These are phyloP conservation scores for Aspergillus haitiensis DNA, from an alignment of 495 filamentous ascomycete genomes.

Conservation along the genomic window DNA sequence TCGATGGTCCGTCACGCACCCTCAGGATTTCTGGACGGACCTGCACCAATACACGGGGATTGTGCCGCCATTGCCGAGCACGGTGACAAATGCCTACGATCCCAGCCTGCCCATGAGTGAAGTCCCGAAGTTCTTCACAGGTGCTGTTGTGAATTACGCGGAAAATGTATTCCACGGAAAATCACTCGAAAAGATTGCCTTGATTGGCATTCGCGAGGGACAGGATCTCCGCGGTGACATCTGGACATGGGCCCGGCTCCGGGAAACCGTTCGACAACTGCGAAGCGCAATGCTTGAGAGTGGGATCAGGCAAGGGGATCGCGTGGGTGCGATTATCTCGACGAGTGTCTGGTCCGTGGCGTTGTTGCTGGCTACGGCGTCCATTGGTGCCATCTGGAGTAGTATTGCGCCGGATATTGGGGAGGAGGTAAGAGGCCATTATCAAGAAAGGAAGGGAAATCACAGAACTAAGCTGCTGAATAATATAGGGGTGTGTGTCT, in stretches of 20 bases:
- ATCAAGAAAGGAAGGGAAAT: background rate
- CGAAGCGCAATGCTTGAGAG: background rate
- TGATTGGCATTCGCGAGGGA: background rate
- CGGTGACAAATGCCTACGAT: background rate
- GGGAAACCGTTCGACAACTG: background rate
- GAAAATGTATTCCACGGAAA: background rate
- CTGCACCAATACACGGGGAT: background rate
- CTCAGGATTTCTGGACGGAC: background rate
- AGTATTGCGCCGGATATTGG: background rate
- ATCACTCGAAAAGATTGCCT: background rate
- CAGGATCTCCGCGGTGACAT: background rate
- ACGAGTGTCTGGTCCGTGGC: background rate
- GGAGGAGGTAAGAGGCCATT: background rate
- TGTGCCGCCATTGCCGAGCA: background rate
- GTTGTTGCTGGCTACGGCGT: background rate
- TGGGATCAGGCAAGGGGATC: background rate
- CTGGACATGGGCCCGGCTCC: background rate
- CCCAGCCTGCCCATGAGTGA: background rate
- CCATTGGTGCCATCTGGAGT: background rate
- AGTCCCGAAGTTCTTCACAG: background rate
- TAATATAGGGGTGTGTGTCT: background rate
- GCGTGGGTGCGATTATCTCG: background rate
- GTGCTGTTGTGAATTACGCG: background rate
- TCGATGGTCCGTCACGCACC: background rate
- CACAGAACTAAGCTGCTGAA: background rate